Evolutionary conservation across 306 rosid genomes (phyloP), one percentile per base, ranked within the genome.

Genomic region (Malus orientalis): DNA sequence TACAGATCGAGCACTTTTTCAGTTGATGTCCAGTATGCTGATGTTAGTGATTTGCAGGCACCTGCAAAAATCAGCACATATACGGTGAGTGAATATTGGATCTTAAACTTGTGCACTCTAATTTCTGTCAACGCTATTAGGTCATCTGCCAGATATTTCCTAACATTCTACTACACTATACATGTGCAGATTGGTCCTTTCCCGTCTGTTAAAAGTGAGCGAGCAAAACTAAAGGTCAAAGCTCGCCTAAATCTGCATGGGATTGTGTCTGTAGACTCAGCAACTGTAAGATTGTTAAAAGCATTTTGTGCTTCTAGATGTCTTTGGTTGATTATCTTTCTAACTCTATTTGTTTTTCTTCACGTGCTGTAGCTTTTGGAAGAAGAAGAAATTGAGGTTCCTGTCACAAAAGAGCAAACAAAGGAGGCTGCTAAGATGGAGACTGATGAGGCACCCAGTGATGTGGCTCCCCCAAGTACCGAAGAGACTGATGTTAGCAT

Each of bases 161-260:
- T 38, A 12, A 27, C 33, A 12, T 74, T 45, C 27, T 4, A 30
- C 25, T 74, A 30, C 76, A 67, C 36, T 15, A 55, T 71, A 29
- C 69, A 4, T 72, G 3, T 82, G 86, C 88, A 96, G 99, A 89
- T 96, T 81, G 99, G 98, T 71, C 98, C 98, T 53, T 92, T 96
- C 54, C 90, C 90, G 69, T 68, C 89, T 38, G 63, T 90, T 6
- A 86, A 85, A 73, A 62, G 78, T 71, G 97, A 93, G 30, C 83
- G 88, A 65, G 88, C 88, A 27, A 96, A 91, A 70, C 20, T 92
- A 32, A 96, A 89, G 87, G 93, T 92, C 70, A 96, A 79, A 85
- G 98, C 76, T 66, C 89, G 93, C 44, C 77, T 96, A 82, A 96
- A 87, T 80, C 27, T 89, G 74, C 96, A 96, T 81, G 99, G 99